phyloP scores from a whole-genome alignment of 2,329 filamentous ascomycete species.

The Aspergillus ochraceus region DNA sequence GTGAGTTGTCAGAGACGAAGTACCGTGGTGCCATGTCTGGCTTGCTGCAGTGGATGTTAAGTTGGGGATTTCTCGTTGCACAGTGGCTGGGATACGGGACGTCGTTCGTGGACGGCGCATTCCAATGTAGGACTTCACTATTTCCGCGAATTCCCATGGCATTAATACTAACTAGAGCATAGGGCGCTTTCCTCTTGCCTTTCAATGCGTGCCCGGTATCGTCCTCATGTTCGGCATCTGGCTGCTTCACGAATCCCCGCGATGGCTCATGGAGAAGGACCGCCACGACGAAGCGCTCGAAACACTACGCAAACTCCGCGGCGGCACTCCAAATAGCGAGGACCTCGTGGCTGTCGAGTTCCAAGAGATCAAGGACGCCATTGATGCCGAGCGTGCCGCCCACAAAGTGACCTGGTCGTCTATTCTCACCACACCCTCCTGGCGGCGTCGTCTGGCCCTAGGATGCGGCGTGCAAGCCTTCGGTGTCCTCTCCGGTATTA shows the following conservation, averaged over 20 bases:
- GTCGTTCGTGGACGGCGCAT: conserved; percentile 18
- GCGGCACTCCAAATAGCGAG: conserved; percentile 24
- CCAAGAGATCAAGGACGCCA: conserved; percentile 40
- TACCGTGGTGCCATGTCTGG: conserved; percentile 32
- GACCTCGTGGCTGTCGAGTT: conserved; percentile 35
- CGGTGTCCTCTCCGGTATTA: conserved; percentile 49
- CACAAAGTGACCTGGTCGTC: conserved; percentile 35
- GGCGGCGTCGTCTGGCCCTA: conserved; percentile 47
- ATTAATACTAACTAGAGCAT: neutral
- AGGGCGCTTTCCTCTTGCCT: conserved; percentile 43
- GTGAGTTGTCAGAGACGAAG: conserved; percentile 34
- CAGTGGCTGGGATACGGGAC: conserved; percentile 42
- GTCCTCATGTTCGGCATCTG: conserved; percentile 30
- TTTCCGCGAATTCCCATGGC: too few relatives aligned
- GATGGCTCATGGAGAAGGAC: conserved; percentile 27
- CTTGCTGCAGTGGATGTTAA: conserved; percentile 36
- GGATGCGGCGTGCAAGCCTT: conserved; percentile 50
- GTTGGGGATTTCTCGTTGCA: conserved; percentile 40
- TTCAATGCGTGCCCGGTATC: conserved; percentile 42
- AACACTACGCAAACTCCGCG: conserved; percentile 17
- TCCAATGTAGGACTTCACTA: conserved; percentile 13
- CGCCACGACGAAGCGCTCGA: conserved; percentile 22
- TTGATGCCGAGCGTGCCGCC: conserved; percentile 36
- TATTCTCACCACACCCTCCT: conserved; percentile 46
- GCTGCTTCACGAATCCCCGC: conserved; percentile 31